Base-by-base conservation (phyloP, 345 rosid species). In the Eutrema japonicum region DNA sequence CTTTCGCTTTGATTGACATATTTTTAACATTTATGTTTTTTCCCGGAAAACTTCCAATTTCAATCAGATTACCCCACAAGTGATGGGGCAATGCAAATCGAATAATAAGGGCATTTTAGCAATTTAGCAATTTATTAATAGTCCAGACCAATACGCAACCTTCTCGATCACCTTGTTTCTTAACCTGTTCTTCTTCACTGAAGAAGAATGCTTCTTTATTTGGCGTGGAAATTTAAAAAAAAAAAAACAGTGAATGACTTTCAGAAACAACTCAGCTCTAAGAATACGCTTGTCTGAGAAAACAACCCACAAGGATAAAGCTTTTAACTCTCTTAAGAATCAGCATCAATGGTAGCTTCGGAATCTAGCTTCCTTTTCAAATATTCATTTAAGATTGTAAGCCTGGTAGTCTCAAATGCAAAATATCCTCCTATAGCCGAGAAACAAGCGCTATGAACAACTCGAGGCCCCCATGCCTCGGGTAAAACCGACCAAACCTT, bases 391-490 rank as follows among this genome's bases (percentile, higher is more conserved):
- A 94, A 80, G 81, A 91, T 83, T 3, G 87, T 62, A 40, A 89
- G 85, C 84, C 96, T 85, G 0, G 97, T 95, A 5, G 97, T 94
- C 89, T 94, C 97, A 72, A 94, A 91, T 2, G 97, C 98, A 79
- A 89, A 89, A 83, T 94, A 94, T n/a, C n/a, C n/a, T 6, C 97
- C 96, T 11, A 94, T 56, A 0, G 98, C 98, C 0, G 97, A 88
- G 78, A 94, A 91, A 68, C 96, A 86, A 41, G 98, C 97, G 70
- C 98, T 94, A 41, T 94, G 98, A 75, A 94, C 77, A 64, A 94
- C 96, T 64, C 96, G 78, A 7, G 97, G 96, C n/a, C 7, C 92
- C 96, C 86, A 91, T 84, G 38, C 96, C 97, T 0, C 96, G 81
- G 0, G 86, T 88, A 69, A 94, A 88, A 45, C 96, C 98, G 4